phyloP scores from a whole-genome alignment of 306 rosid genomes.

The Neltuma alba region DNA sequence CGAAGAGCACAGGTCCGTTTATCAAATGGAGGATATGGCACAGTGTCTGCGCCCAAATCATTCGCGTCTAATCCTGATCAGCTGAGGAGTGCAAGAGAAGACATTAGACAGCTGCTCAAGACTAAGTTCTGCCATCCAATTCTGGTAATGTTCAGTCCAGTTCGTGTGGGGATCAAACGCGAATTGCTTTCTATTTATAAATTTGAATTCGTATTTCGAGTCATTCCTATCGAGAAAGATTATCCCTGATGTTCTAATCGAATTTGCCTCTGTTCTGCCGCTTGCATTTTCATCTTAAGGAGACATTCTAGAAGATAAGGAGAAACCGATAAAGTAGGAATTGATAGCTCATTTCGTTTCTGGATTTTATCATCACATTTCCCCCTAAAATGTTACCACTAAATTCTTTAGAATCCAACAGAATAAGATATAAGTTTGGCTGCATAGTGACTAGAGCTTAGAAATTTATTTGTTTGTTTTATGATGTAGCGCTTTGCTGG shows the following conservation, averaged over 20 bases:
- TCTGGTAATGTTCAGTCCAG: constrained; percentile 50
- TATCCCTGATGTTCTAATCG: not conserved
- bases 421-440: not conserved
- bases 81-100: constrained; percentile 79
- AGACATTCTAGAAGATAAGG: not conserved
- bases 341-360: not conserved
- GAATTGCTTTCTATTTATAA: not conserved
- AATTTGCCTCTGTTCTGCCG: not conserved
- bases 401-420: not conserved
- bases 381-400: not conserved
- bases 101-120: constrained; percentile 75
- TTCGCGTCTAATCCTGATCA: constrained; percentile 80
- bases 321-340: not conserved
- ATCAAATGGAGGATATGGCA: constrained; percentile 53
- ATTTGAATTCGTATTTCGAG: not conserved
- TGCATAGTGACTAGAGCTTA: not conserved
- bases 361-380: not conserved
- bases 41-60: constrained; percentile 57
- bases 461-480: not conserved
- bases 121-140: constrained; percentile 86
- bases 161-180: not conserved
- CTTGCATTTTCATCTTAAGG: not conserved
- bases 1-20: constrained; percentile 47
- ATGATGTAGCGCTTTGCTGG: not conserved
- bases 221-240: not conserved